Base-by-base conservation (phyloP, 176 grass and related monocot genomes). In the Oryza glumipatula region DNA sequence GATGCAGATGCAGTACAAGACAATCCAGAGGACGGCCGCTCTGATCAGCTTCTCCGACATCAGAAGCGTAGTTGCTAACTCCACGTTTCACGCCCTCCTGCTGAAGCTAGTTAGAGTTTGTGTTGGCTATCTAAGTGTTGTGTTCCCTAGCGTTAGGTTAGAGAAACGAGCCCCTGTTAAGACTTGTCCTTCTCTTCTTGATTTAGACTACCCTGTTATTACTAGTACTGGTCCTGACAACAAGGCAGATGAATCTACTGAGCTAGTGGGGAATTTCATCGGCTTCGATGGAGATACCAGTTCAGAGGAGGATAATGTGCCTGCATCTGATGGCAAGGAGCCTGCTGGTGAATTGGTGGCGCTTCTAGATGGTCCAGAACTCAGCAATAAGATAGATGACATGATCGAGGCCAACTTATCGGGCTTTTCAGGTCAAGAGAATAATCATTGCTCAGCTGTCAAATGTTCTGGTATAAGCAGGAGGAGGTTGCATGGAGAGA, bases 31-130 rank as follows among this genome's bases (percentile, higher is more conserved):
- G 90, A 82, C 32, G 79, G 82, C 19, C 9, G 43, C 78, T 35
- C 82, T 82, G 90, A 88, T 92, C 72, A 68, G 77, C 73, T 92
- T 78, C 78, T 92, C 66, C 86, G 82, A 73, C 90, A 77, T 82
- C 41, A 92, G 39, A 92, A 92, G 49, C 86, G 86, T 39, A 92
- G 68, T 74, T 92, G 86, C 73, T 92, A 82, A 52, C 78, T 83
- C 86, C 61, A 5, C 24, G 13, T 19, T 74, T 47, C 82, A 45
- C 15, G 5, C 73, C 47, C 21, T 85, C 48, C 73, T 88, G 46
- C 67, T 86, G 19, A 92, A 79, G 77, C 48, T 92, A 56, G 38
- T 82, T 38, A 82, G 60, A 82, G 36, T 63, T 75, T 43, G 67
- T 68, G 12, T 77, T 46, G 82, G 82, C 6, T 92, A 88, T 86